Base-by-base conservation (phyloP, 139 green algal genomes). In the Zygnema cylindricum region DNA sequence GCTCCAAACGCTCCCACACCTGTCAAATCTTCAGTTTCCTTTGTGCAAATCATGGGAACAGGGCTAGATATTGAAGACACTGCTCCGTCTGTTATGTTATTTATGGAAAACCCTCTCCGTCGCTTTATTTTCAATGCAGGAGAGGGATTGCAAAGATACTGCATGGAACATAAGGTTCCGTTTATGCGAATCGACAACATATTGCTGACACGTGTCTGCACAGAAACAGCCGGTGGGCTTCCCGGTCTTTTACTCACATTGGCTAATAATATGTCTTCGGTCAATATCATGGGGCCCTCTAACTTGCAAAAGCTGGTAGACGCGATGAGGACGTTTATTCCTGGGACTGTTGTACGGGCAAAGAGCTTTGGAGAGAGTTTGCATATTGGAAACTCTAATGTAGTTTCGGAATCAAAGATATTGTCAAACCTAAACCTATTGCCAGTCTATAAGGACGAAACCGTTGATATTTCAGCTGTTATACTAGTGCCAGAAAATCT, bases 81-180 rank as follows among this genome's bases (percentile, higher is more conserved):
- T 21, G 90, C 89, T 43, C 96, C 96, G 1, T 97, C 94, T 7
- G 93, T 97, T 2, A 89, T 98, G 54, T 94, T 99, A 0, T 96
- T 98, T 86, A 97, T 98, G 49, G 95, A 98, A 91, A 93, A 94
- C 35, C 49, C 49, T 63, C 7, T 63, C 49, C 90, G 95, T 43
- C 93, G 96, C 32, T 98, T 95, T 78, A 81, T 99, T 30, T 99
- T 99, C 94, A 99, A 99, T 88, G 95, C 93, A n/a, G 96, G 96
- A 0, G 97, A 99, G 88, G 97, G 97, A 7, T 95, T 98, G 36
- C 97, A 99, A 90, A 92, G 97, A 1, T 95, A 96, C 43, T 96
- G 95, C 43, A 91, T 95, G 1, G 95, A 99, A 85, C 94, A 98
- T 90, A 95, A 95, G 77, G 38, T 98, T n/a, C 95, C 94, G 55